These are phyloP conservation scores for Sphagnum fallax DNA, from an alignment of 228 moss, liverwort and hornwort genomes.

Conservation along the genomic window DNA sequence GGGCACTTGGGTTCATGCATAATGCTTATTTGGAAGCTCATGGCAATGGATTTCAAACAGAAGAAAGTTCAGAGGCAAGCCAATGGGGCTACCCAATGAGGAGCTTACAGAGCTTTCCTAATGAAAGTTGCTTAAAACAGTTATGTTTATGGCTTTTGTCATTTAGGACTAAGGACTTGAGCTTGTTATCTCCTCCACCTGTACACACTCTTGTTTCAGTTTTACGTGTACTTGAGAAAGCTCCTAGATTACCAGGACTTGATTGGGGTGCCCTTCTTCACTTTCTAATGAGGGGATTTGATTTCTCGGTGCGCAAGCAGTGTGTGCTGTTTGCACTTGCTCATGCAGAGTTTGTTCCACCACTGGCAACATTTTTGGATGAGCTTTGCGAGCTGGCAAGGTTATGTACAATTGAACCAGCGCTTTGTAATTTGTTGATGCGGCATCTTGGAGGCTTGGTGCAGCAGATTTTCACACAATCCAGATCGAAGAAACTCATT, in stretches of 20 bases:
- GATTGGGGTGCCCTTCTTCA: conserved; percentile 38
- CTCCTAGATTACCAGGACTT: conserved; percentile 31
- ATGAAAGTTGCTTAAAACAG: conserved; percentile 18
- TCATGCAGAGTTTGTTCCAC: conserved; percentile 31
- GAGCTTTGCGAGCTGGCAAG: conserved; percentile 35
- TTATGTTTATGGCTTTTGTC: conserved; percentile 24
- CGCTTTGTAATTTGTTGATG: conserved; percentile 28
- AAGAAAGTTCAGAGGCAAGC: conserved; percentile 2
- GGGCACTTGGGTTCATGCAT: conserved; percentile 36
- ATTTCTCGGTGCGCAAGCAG: conserved; percentile 12
- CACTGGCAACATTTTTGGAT: conserved; percentile 30
- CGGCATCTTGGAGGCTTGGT: conserved; percentile 8
- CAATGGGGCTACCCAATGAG: conserved; percentile 31
- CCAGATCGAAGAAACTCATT: conserved; percentile 27
- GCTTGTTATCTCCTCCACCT: background rate
- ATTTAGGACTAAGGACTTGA: conserved; percentile 8
- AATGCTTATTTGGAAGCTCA: conserved; percentile 10
- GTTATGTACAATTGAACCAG: conserved; percentile 18
- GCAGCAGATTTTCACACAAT: conserved; percentile 24
- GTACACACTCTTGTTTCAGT: conserved; percentile 18
- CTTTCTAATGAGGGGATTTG: conserved; percentile 11
- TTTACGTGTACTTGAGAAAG: conserved; percentile 28
- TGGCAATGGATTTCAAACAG: background rate
- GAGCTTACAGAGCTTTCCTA: conserved; percentile 23
- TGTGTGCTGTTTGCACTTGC: conserved; percentile 35